These are phyloP conservation scores for Aphanomyces cochlioides DNA, from an alignment of 352 stramenopile species.

Conservation along the genomic window DNA sequence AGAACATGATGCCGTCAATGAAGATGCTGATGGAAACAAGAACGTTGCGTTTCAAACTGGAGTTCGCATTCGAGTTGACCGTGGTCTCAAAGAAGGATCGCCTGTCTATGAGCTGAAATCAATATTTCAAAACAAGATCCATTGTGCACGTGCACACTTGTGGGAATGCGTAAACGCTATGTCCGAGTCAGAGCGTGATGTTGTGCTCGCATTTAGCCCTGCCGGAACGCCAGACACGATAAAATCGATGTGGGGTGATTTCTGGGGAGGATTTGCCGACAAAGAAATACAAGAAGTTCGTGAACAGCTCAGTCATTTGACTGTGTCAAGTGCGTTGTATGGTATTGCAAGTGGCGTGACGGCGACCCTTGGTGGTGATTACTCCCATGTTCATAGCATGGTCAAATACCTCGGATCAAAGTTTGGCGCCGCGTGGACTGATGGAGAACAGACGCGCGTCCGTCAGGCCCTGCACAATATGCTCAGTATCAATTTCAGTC, in stretches of 20 bases:
- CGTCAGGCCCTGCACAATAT: conserved; percentile 84
- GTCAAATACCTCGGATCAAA: conserved; percentile 80
- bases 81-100: conserved; percentile 40
- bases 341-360: conserved; percentile 45
- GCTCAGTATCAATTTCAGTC: conserved; percentile 66
- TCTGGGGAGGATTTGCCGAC: conserved; percentile 81
- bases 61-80: conserved; percentile 69
- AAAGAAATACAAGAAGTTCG: conserved; percentile 74
- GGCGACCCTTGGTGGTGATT: conserved; percentile 69
- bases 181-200: conserved; percentile 35
- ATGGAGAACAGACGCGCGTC: conserved; percentile 78
- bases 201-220: conserved; percentile 75
- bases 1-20: conserved; percentile 72
- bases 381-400: conserved; percentile 59
- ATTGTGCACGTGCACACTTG: conserved; percentile 65
- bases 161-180: conserved; percentile 49
- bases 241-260: conserved; percentile 74
- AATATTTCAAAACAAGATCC: conserved; percentile 82
- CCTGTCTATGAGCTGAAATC: conserved; percentile 78
- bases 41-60: conserved; percentile 77
- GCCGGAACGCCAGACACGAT: conserved; percentile 77
- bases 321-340: conserved; percentile 60
- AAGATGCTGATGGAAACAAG: conserved; percentile 79
- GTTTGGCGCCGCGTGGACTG: conserved; percentile 68
- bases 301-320: conserved; percentile 70